Conservation (phyloP, 2,329 filamentous ascomycete species). For the Monosporascus sp. region DNA sequence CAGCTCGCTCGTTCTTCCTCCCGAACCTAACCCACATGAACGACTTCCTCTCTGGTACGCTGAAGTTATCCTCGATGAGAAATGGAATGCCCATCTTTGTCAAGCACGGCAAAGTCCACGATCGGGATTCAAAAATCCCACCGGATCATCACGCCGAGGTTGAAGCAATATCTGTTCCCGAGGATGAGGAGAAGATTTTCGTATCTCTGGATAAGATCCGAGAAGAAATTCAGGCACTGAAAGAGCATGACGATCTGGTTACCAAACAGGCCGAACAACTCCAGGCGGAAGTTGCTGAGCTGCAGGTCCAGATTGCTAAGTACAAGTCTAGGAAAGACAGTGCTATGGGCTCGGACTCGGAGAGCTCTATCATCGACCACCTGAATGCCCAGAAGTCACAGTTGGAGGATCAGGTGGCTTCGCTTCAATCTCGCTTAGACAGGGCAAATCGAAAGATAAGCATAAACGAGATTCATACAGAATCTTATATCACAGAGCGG, state of each 20-base stretch:
- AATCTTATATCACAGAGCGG: slow-evolving; percentile 57
- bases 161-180: slow-evolving; percentile 44
- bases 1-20: slow-evolving; percentile 48
- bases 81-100: slow-evolving; percentile 53
- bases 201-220: slow-evolving; percentile 59
- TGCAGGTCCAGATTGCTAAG: slow-evolving; percentile 44
- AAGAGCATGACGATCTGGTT: slow-evolving; percentile 51
- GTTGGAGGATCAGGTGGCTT: slow-evolving; percentile 54
- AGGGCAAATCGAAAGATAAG: slow-evolving; percentile 57
- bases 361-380: slow-evolving; percentile 37
- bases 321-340: slow-evolving; percentile 38
- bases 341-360: slow-evolving; percentile 39
- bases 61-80: slow-evolving; percentile 45
- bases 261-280: slow-evolving; percentile 50
- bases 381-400: slow-evolving; percentile 52
- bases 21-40: slow-evolving; percentile 51
- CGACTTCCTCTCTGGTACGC: slow-evolving; percentile 51
- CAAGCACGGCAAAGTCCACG: slow-evolving; percentile 47
- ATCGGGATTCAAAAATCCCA: slow-evolving; percentile 31
- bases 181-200: slow-evolving; percentile 53
- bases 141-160: slow-evolving; percentile 41
- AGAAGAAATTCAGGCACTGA: slow-evolving; percentile 50
- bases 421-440: slow-evolving; percentile 57
- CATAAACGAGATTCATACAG: slow-evolving; percentile 58
- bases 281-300: slow-evolving; percentile 44